Evolutionary conservation across 352 stramenopile species (phyloP).

Genomic region (Pythium aquatile): DNA sequence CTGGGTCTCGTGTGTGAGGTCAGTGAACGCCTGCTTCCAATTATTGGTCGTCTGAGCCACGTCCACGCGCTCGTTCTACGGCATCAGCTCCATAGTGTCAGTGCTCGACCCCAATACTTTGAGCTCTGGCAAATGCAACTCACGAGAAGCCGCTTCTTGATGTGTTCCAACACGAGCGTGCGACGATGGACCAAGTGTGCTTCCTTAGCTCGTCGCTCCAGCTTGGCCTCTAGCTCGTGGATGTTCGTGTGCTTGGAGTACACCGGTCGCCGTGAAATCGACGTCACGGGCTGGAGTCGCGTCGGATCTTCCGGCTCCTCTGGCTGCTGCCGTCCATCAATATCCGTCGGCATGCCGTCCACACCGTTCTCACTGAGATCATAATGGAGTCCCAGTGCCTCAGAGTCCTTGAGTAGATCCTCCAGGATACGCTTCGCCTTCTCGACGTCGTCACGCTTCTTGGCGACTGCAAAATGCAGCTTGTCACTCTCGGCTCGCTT

Average conservation of each 20-base stretch:
- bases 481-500: slow-evolving; percentile 80
- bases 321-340: slow-evolving; percentile 20
- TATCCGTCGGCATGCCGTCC: not conserved
- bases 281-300: slow-evolving; percentile 65
- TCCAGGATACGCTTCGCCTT: slow-evolving; percentile 62
- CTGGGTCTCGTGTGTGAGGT: slow-evolving; percentile 63
- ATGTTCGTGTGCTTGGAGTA: slow-evolving; percentile 88
- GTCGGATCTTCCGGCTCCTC: slow-evolving; percentile 37
- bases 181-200: slow-evolving; percentile 58
- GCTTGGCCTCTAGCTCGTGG: slow-evolving; percentile 57
- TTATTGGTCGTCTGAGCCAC: slow-evolving; percentile 55
- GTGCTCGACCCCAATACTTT: too few relatives aligned
- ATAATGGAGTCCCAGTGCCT: slow-evolving; percentile 66
- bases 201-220: slow-evolving; percentile 60
- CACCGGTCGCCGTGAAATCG: slow-evolving; percentile 71
- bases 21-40: slow-evolving; percentile 56
- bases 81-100: not conserved
- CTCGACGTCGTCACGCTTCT: slow-evolving; percentile 69
- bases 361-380: slow-evolving; percentile 13
- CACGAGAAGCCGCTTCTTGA: slow-evolving; percentile 71
- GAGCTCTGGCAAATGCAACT: not conserved
- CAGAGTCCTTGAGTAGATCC: slow-evolving; percentile 76
- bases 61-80: slow-evolving; percentile 49
- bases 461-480: slow-evolving; percentile 57
- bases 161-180: slow-evolving; percentile 75